A percentile compares a stretch with the other conserved stretches of the same genome.
Conservation (phyloP, 2,329 filamentous ascomycete genomes). For the Alternaria rosae region DNA sequence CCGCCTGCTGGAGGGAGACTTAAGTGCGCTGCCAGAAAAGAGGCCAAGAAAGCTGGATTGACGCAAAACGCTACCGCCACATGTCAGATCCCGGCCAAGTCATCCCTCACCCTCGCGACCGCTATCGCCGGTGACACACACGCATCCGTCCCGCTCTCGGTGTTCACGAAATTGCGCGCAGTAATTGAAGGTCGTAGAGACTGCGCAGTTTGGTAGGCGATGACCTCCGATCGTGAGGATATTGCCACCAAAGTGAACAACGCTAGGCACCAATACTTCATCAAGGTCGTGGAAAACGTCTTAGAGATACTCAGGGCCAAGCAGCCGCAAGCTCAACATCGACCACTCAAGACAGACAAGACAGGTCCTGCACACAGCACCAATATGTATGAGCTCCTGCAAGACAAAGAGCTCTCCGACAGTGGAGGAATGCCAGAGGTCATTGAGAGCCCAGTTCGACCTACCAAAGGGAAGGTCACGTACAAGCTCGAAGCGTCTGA, state of each 20-base stretch:
- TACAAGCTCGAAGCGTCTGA: conserved; percentile 11
- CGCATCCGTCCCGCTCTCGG: background rate
- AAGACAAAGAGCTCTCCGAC: background rate
- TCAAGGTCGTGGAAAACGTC: background rate
- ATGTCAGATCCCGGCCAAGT: background rate
- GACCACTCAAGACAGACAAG: background rate
- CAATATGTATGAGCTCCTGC: background rate
- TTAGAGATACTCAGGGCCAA: background rate
- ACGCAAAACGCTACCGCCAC: background rate
- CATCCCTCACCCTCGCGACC: background rate
- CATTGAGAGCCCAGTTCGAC: background rate
- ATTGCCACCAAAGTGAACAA: background rate
- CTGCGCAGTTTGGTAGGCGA: background rate
- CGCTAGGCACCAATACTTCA: background rate
- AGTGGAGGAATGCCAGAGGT: background rate
- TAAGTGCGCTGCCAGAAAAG: background rate
- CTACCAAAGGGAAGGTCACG: background rate
- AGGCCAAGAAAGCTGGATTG: background rate
- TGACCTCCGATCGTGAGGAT: background rate
- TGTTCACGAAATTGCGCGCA: background rate
- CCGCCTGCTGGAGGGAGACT: background rate
- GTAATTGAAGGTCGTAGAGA: background rate
- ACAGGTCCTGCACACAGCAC: background rate
- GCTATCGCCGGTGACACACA: background rate
- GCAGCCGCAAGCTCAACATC: background rate